These are phyloP conservation scores for Cyanodermella asteris DNA, from an alignment of 2,329 filamentous ascomycete species.

Conservation along the genomic window DNA sequence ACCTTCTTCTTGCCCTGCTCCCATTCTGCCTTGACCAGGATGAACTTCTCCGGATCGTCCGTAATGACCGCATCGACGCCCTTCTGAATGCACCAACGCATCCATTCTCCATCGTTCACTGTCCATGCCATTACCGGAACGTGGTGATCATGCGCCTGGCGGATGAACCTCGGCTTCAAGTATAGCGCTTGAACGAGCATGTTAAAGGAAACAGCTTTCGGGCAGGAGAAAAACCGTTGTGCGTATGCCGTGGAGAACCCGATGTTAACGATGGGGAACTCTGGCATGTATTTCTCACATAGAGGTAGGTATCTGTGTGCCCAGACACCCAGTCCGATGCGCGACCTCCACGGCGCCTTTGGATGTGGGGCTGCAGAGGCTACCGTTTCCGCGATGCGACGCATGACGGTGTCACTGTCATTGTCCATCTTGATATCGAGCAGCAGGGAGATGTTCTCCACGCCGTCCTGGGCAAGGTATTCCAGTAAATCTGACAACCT, in stretches of 20 bases:
- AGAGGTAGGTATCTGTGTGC: slow-evolving; percentile 47
- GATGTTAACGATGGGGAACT: slow-evolving; percentile 19
- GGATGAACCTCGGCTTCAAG: slow-evolving; percentile 43
- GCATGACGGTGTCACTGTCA: slow-evolving; percentile 43
- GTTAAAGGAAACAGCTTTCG: slow-evolving; percentile 51
- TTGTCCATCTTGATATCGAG: slow-evolving; percentile 56
- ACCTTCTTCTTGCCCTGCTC: slow-evolving; percentile 6
- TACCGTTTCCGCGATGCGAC: slow-evolving; percentile 43
- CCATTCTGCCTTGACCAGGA: slow-evolving; percentile 32
- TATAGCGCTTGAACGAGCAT: slow-evolving; percentile 43
- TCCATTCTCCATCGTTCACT: slow-evolving; percentile 54
- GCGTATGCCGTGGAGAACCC: slow-evolving; percentile 34
- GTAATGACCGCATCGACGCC: slow-evolving; percentile 64
- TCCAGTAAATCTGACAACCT: slow-evolving; percentile 51
- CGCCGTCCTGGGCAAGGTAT: slow-evolving; percentile 42
- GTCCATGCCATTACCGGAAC: slow-evolving; percentile 63
- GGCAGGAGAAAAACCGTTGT: slow-evolving; percentile 43
- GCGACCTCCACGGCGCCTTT: slow-evolving; percentile 41
- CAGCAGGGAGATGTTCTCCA: slow-evolving; percentile 54
- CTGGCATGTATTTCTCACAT: slow-evolving; percentile 30
- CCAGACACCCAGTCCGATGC: slow-evolving; percentile 70
- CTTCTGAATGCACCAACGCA: slow-evolving; percentile 56
- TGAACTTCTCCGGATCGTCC: slow-evolving; percentile 51
- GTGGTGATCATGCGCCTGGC: slow-evolving; percentile 30
- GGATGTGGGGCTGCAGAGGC: slow-evolving; percentile 23